A percentile compares a stretch with the other conserved stretches of the same genome.
phyloP scores from a whole-genome alignment of 1,284 basidiomycete genomes.

The Pisolithus thermaeus region DNA sequence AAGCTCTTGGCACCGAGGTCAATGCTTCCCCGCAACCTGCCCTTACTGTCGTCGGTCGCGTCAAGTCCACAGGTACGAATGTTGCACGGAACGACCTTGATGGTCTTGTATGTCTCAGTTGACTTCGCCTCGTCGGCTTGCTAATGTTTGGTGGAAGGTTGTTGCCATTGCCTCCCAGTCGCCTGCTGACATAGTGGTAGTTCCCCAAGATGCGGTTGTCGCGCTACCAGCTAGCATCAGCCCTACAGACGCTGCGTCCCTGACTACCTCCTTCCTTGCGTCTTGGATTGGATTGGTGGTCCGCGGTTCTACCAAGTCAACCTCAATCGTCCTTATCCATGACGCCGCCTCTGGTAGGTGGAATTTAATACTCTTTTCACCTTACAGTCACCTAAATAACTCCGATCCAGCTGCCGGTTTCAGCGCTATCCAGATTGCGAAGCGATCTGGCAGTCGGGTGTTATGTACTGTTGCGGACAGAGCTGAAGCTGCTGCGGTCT shows the following conservation, averaged over 20 bases:
- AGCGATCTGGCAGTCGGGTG: conserved; percentile 14
- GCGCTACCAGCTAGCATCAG: conserved; percentile 11
- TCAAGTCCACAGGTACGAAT: conserved; percentile 1
- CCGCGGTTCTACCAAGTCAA: conserved; percentile 14
- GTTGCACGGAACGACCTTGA: background rate
- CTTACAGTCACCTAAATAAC: background rate
- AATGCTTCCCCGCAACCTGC: background rate
- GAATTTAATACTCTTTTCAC: background rate
- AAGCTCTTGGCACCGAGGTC: conserved; percentile 1
- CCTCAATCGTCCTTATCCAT: conserved; percentile 24
- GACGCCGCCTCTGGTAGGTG: conserved; percentile 21
- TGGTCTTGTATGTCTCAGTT: background rate
- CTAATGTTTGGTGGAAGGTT: background rate
- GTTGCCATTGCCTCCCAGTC: conserved; percentile 8
- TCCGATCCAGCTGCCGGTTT: conserved; percentile 13
- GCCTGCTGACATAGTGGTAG: conserved; percentile 11
- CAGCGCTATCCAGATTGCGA: conserved; percentile 17
- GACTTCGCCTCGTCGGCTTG: background rate
- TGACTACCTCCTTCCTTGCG: conserved; percentile 18
- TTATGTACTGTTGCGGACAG: conserved; percentile 15
- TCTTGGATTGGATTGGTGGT: conserved; percentile 23
- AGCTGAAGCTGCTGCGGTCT: conserved; percentile 11
- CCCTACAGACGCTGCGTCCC: conserved; percentile 13
- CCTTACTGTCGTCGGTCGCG: conserved; percentile 3
- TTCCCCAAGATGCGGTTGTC: conserved; percentile 11